Evolutionary conservation across 2,329 filamentous ascomycete genomes (phyloP).

Genomic region (Parafenestella ontariensis): DNA sequence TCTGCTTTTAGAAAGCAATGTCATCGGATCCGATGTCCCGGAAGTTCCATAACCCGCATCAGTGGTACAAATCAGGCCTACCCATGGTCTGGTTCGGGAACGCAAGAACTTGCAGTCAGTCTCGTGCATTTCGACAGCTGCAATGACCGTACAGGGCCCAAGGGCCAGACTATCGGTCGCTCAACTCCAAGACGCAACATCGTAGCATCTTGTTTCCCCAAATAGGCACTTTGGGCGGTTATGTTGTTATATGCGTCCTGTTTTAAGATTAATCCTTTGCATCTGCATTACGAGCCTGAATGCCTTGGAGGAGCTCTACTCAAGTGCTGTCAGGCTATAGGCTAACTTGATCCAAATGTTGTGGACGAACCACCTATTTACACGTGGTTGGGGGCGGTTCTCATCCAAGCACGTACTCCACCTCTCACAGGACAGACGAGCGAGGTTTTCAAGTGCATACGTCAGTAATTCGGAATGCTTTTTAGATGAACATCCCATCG

Average conservation of each 20-base stretch:
- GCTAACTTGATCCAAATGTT: not conserved
- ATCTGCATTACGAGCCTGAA: not conserved
- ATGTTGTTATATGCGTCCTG: not conserved
- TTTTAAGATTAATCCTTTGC: not conserved
- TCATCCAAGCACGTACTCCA: not conserved
- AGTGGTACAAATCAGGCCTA: conserved; percentile 8
- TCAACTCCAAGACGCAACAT: not conserved
- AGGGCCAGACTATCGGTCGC: not conserved
- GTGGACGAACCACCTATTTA: conserved; percentile 17
- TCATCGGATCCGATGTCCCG: conserved; percentile 10
- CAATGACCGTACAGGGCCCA: conserved; percentile 2
- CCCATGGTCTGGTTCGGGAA: not conserved
- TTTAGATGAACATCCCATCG: not conserved
- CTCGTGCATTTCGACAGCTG: conserved; percentile 1
- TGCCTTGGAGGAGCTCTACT: not conserved
- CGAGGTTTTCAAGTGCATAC: not conserved
- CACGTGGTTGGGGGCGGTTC: conserved; percentile 18
- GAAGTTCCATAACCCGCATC: conserved; percentile 9
- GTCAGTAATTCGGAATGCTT: not conserved
- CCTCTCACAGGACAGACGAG: not conserved
- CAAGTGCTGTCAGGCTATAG: not conserved
- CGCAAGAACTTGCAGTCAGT: not conserved
- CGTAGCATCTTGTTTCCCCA: not conserved
- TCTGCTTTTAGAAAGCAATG: conserved; percentile 1
- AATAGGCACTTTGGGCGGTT: conserved; percentile 7